A percentile compares a stretch with the other conserved stretches of the same genome.
Evolutionary conservation across 768 basidiomycete genomes (phyloP).

Genomic region (Gymnopilus junonius): DNA sequence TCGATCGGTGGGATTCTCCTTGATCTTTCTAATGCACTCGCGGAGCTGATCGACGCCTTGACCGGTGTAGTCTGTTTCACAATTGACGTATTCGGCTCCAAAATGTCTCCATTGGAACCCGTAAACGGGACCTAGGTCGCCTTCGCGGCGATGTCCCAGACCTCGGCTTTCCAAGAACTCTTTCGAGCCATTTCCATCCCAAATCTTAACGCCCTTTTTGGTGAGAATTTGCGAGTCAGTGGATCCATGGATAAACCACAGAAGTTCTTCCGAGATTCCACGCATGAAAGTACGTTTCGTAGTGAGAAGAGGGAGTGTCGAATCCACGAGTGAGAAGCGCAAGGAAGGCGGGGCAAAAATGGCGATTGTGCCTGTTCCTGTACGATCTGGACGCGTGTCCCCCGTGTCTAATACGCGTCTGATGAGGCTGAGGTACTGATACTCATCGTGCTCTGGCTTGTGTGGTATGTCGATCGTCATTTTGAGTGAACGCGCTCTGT

Average conservation of each 20-base stretch:
- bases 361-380: constrained; percentile 92
- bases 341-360: constrained; percentile 90
- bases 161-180: constrained; percentile 87
- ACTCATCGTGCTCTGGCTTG: constrained; percentile 68
- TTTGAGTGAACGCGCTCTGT: constrained; percentile 9
- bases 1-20: constrained; percentile 89
- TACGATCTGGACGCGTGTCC: constrained; percentile 84
- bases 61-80: constrained; percentile 76
- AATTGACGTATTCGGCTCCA: constrained; percentile 80
- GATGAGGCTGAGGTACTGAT: constrained; percentile 89
- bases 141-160: constrained; percentile 81
- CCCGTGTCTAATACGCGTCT: constrained; percentile 75
- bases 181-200: constrained; percentile 95
- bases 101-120: constrained; percentile 98
- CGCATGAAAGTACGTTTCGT: constrained; percentile 94
- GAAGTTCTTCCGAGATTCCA: constrained; percentile 90
- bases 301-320: constrained; percentile 85
- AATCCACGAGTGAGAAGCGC: constrained; percentile 83
- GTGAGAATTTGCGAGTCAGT: constrained; percentile 82
- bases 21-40: constrained; percentile 92
- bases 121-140: constrained; percentile 96
- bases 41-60: constrained; percentile 91
- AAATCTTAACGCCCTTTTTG: constrained; percentile 89
- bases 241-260: constrained; percentile 90
- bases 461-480: constrained; percentile 9